Conservation (phyloP, 805 yeast species). For the Teunomyces gatunensis region DNA sequence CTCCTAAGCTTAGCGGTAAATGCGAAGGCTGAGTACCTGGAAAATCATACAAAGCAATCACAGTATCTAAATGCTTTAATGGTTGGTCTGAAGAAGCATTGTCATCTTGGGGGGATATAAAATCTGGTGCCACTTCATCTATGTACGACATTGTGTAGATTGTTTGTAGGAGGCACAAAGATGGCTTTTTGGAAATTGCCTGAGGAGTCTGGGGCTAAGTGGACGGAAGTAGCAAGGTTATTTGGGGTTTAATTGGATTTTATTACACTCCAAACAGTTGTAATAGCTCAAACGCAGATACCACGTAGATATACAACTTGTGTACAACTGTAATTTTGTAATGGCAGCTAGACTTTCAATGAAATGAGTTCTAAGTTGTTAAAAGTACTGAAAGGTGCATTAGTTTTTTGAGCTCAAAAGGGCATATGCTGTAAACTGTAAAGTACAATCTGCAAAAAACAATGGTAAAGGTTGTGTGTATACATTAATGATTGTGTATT, state of each 20-base stretch:
- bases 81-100: constrained; percentile 19
- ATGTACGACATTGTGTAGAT: constrained; percentile 11
- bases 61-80: constrained; percentile 51
- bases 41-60: constrained; percentile 55
- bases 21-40: constrained; percentile 51
- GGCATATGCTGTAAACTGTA: neutral
- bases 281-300: neutral
- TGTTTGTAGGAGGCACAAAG: neutral
- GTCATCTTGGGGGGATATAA: constrained; percentile 27
- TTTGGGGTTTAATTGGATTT: neutral
- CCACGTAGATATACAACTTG: neutral
- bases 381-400: neutral
- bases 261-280: neutral
- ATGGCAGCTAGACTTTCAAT: neutral
- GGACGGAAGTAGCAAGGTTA: neutral
- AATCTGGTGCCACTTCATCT: constrained; percentile 44
- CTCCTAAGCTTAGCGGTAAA: constrained; percentile 59
- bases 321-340: neutral
- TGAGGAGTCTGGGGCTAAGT: neutral
- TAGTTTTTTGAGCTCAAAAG: neutral
- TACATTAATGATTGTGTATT: neutral
- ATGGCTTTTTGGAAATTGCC: neutral
- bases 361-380: neutral
- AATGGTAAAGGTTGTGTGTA: too few relatives aligned
- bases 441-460: neutral